These are phyloP conservation scores for Salvia splendens DNA, from an alignment of 257 asterid genomes.

Conservation along the genomic window DNA sequence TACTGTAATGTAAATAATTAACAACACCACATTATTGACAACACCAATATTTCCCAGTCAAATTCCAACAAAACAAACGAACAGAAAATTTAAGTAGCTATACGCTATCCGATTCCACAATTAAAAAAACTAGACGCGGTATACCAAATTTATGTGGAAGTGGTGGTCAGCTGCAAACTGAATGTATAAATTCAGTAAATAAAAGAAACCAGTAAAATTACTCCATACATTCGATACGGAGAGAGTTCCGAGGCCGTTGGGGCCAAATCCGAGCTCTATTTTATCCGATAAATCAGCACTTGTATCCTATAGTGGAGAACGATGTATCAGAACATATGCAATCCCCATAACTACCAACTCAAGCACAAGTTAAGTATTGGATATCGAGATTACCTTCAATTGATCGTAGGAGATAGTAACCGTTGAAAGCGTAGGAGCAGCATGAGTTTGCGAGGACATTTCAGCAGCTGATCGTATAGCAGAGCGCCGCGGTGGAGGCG, in stretches of 20 bases:
- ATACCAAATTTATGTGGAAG: background rate
- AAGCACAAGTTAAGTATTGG: background rate
- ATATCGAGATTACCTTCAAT: constrained; percentile 43
- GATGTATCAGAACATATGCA: constrained; percentile 21
- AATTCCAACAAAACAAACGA: background rate
- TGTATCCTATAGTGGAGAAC: constrained; percentile 50
- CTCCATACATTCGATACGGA: constrained; percentile 69
- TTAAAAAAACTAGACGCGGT: background rate
- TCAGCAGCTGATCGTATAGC: constrained; percentile 31
- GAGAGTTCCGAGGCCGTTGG: constrained; percentile 76
- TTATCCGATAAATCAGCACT: constrained; percentile 60
- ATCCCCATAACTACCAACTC: background rate
- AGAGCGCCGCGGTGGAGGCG: constrained; percentile 25
- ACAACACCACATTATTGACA: background rate
- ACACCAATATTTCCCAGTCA: background rate
- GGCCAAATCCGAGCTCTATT: constrained; percentile 86
- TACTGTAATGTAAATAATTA: background rate
- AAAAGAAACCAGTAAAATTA: background rate
- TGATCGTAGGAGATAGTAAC: constrained; percentile 60
- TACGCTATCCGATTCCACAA: background rate
- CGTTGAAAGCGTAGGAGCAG: constrained; percentile 48
- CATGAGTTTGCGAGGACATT: constrained; percentile 36
- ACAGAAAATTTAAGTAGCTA: background rate
- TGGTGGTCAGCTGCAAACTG: background rate
- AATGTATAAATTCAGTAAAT: background rate